These are phyloP conservation scores for Fonsecaea multimorphosa DNA, from an alignment of 2,329 filamentous ascomycete genomes.

Conservation along the genomic window DNA sequence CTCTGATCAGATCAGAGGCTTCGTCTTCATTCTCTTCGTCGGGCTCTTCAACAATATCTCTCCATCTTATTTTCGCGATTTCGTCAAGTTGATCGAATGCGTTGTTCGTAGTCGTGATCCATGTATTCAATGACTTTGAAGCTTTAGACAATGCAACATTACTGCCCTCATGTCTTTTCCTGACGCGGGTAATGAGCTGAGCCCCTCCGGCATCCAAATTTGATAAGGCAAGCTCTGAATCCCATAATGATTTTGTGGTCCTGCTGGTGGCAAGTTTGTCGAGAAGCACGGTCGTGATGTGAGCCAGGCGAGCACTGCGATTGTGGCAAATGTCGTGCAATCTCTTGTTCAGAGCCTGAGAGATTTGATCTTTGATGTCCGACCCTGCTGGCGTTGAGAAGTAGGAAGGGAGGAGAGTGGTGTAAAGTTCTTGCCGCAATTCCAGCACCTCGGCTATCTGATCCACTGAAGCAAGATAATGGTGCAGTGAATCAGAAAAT, in stretches of 20 bases:
- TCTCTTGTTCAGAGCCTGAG: conserved; percentile 69
- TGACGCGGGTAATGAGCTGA: conserved; percentile 30
- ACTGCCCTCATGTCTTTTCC: conserved; percentile 34
- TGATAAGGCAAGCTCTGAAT: conserved; percentile 27
- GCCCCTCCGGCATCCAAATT: conserved; percentile 20
- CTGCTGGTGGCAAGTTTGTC: background rate
- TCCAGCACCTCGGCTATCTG: conserved; percentile 73
- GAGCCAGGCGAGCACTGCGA: conserved; percentile 22
- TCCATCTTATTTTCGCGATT: conserved; percentile 33
- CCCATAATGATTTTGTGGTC: conserved; percentile 32
- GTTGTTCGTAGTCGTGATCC: conserved; percentile 25
- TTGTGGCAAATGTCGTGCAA: conserved; percentile 27
- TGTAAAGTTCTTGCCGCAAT: conserved; percentile 71
- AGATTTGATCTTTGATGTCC: conserved; percentile 70
- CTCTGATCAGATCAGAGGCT: conserved; percentile 25
- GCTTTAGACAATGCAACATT: conserved; percentile 22
- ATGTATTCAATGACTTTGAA: conserved; percentile 23
- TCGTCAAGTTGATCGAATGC: conserved; percentile 26
- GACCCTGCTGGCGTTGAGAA: conserved; percentile 66
- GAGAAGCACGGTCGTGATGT: conserved; percentile 25
- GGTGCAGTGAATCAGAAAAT: conserved; percentile 67
- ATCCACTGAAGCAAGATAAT: conserved; percentile 63
- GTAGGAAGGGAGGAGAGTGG: conserved; percentile 74
- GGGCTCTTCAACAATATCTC: conserved; percentile 39
- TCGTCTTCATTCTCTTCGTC: conserved; percentile 40